phyloP scores from a whole-genome alignment of 148 eudicot species.

The Pouteria glomerata region DNA sequence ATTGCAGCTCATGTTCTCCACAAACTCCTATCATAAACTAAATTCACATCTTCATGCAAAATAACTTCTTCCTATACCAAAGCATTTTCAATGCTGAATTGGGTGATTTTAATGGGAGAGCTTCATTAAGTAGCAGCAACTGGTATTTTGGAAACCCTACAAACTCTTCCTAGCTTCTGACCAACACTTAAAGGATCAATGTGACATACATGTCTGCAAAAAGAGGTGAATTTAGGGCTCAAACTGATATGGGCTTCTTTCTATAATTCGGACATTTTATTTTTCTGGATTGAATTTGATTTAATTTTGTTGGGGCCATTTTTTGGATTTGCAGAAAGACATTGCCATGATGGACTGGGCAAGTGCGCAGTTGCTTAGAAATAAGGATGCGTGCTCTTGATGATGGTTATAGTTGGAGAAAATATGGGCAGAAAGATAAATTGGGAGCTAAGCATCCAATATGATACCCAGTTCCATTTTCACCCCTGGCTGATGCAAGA shows the following conservation, averaged over 20 bases:
- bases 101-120: neutral
- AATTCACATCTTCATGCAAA: constrained; percentile 49
- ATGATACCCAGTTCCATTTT: too few species aligned
- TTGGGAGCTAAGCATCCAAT: constrained; percentile 67
- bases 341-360: constrained; percentile 43
- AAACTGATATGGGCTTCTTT: neutral
- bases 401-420: constrained; percentile 82
- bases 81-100: constrained; percentile 34
- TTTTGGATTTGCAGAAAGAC: constrained; percentile 41
- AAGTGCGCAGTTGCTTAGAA: constrained; percentile 28
- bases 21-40: constrained; percentile 52
- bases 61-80: constrained; percentile 53
- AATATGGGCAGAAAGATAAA: constrained; percentile 86
- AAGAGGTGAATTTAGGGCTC: constrained; percentile 39
- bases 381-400: constrained; percentile 32
- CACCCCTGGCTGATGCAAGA: too few species aligned
- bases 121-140: constrained; percentile 12
- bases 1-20: constrained; percentile 34
- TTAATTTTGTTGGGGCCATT: neutral
- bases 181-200: constrained; percentile 15
- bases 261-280: neutral
- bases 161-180: constrained; percentile 13
- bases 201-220: constrained; percentile 20
- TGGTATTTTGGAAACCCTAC: constrained; percentile 9
- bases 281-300: too few species aligned